phyloP scores from a whole-genome alignment of 2,329 filamentous ascomycete species.

The Epichloe elymi region DNA sequence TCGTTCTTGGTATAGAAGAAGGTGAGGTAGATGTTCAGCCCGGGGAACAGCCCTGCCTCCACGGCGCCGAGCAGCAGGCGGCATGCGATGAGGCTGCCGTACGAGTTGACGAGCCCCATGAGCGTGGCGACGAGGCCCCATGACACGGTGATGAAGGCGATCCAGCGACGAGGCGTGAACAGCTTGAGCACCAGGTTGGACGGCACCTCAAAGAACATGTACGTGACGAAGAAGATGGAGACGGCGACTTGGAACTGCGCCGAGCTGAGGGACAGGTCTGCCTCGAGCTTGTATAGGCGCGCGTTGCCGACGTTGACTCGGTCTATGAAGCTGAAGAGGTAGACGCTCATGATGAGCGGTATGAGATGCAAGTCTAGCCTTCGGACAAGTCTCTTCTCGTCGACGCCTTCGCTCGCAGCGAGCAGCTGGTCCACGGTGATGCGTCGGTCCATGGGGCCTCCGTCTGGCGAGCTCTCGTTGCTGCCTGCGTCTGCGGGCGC shows the following conservation, averaged over 20 bases:
- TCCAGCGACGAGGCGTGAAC: constrained; percentile 47
- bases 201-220: constrained; percentile 47
- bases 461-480: not conserved
- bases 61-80: constrained; percentile 55
- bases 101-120: constrained; percentile 54
- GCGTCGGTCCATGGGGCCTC: not conserved
- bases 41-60: constrained; percentile 59
- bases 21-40: constrained; percentile 55
- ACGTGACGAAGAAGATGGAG: constrained; percentile 56
- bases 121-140: constrained; percentile 60
- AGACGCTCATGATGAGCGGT: constrained; percentile 54
- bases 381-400: constrained; percentile 45
- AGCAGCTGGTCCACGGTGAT: constrained; percentile 9
- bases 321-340: constrained; percentile 65
- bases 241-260: constrained; percentile 58
- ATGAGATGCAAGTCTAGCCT: constrained; percentile 54
- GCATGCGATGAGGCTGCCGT: constrained; percentile 51
- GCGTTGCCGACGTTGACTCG: constrained; percentile 64
- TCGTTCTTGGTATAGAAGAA: constrained; percentile 66
- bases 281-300: constrained; percentile 49
- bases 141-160: constrained; percentile 48
- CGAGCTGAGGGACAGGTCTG: constrained; percentile 45
- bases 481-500: not conserved
- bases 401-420: constrained; percentile 6
- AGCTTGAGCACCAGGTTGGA: constrained; percentile 52